These are phyloP conservation scores for Penicillium bovifimosum DNA, from an alignment of 495 filamentous ascomycete species.

Conservation along the genomic window DNA sequence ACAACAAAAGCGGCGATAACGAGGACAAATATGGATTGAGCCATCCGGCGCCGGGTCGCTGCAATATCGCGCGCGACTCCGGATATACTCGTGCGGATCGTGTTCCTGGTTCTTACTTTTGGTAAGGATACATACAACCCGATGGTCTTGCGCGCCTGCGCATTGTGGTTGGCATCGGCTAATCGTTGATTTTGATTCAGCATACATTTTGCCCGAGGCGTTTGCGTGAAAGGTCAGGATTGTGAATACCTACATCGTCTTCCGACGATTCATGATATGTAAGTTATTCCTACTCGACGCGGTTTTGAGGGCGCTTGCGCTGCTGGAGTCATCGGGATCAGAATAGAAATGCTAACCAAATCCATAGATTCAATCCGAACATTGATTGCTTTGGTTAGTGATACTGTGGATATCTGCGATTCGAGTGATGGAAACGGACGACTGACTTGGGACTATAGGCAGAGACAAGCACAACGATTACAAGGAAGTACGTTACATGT, in stretches of 20 bases:
- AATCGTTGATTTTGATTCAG: constrained; percentile 1
- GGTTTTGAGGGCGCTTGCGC: background rate
- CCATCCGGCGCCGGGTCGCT: constrained; percentile 66
- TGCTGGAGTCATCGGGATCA: background rate
- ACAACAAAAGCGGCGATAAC: constrained; percentile 63
- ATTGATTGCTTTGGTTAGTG: constrained; percentile 87
- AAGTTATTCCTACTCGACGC: background rate
- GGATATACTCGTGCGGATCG: constrained; percentile 89
- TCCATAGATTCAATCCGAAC: constrained; percentile 63
- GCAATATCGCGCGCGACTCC: constrained; percentile 72
- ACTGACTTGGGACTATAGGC: background rate
- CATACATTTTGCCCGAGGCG: constrained; percentile 77
- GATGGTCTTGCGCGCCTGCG: background rate
- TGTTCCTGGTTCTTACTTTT: constrained; percentile 77
- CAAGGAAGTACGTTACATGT: constrained; percentile 28
- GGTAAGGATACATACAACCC: constrained; percentile 22
- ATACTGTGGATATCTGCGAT: constrained; percentile 19
- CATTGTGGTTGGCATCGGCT: background rate
- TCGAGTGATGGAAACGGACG: background rate
- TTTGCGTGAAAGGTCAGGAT: constrained; percentile 81
- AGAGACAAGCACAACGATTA: constrained; percentile 23
- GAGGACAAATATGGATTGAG: constrained; percentile 81
- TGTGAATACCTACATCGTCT: constrained; percentile 93
- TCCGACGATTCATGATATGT: constrained; percentile 64
- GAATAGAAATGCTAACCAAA: background rate